Evolutionary conservation across 306 rosid genomes (phyloP), one percentile per base, ranked within the genome.

Genomic region (Fragaria vesca): DNA sequence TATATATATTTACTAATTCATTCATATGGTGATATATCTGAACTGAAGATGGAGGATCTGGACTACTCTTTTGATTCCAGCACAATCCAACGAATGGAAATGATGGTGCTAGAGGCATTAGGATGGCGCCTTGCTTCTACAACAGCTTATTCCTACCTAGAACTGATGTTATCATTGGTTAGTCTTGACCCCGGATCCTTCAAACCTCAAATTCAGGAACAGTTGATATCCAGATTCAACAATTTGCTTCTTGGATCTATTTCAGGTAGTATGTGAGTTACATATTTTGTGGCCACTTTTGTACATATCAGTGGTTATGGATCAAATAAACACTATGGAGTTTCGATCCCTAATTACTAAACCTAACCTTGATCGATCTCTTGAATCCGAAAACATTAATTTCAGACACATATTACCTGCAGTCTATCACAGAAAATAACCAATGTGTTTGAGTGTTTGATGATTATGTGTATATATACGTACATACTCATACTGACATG

Each of bases 101-200:
- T 86, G 83, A 77, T 8, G 69, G 42, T 89, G 55, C 75, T 89
- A 75, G 24, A 83, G 47, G 84, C 89, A 61, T 65, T 89, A 28
- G 82, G 66, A 42, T 86, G 93, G 93, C 85, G 86, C 40, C 79
- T 89, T 7, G 75, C 83, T 52, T 55, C 83, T 62, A 80, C 83
- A 51, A 84, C 93, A 52, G 8, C 86, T 67, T 83, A 79, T 69
- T 83, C 86, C 8, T 76, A 79, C 54, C 32, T 79, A 0, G 86
- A 89, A 67, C 71, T 66, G 5, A 3, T 79, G 17, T 62, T 86
- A 21, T 43, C 26, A 26, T 45, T 69, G 52, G 63, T 77, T 28
- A 13, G 28, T 54, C 68, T 80, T 57, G 83, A 82, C 12, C 62
- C 32, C 63, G 13, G 63, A 57, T 57, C 80, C 51, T 26, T 82